Percentiles rank a stretch among this genome's conserved stretches.
Conservation (phyloP, 306 rosid species). For the Malus domestica region DNA sequence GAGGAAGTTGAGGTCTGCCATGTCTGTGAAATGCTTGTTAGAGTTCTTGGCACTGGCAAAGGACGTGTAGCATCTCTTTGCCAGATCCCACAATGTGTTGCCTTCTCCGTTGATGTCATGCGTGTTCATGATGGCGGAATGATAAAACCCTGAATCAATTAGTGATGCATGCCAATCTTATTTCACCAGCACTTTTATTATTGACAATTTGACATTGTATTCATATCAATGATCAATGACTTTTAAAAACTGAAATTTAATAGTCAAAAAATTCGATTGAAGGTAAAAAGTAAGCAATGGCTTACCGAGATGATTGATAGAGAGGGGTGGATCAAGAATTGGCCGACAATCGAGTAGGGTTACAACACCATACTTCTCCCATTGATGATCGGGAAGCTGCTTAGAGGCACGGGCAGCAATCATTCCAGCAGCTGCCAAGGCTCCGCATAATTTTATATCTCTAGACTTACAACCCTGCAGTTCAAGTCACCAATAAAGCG, state of each 20-base stretch:
- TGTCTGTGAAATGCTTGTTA: slow-evolving; percentile 90
- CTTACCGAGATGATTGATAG: slow-evolving; percentile 55
- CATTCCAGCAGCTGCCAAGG: slow-evolving; percentile 76
- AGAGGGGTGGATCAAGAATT: slow-evolving; percentile 63
- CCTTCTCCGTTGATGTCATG: slow-evolving; percentile 51
- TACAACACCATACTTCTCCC: slow-evolving; percentile 76
- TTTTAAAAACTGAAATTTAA: not conserved
- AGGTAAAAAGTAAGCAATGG: not conserved
- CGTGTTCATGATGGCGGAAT: slow-evolving; percentile 75
- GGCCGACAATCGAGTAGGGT: slow-evolving; percentile 83
- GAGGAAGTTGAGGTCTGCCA: slow-evolving; percentile 88
- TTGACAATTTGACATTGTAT: not conserved
- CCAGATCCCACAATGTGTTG: slow-evolving; percentile 70
- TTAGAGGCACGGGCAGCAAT: slow-evolving; percentile 58
- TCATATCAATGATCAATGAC: not conserved
- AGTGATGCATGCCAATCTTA: not conserved
- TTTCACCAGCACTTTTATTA: not conserved
- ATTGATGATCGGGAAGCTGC: slow-evolving; percentile 38
- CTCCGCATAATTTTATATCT: slow-evolving; percentile 66
- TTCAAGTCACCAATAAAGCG: not conserved
- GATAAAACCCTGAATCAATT: slow-evolving; percentile 64
- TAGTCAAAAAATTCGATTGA: not conserved
- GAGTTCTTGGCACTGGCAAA: slow-evolving; percentile 43
- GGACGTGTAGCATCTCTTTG: slow-evolving; percentile 55
- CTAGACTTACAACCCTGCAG: slow-evolving; percentile 76